Base-by-base conservation (phyloP, 2,329 filamentous ascomycete species). In the Fusarium subtropicale region DNA sequence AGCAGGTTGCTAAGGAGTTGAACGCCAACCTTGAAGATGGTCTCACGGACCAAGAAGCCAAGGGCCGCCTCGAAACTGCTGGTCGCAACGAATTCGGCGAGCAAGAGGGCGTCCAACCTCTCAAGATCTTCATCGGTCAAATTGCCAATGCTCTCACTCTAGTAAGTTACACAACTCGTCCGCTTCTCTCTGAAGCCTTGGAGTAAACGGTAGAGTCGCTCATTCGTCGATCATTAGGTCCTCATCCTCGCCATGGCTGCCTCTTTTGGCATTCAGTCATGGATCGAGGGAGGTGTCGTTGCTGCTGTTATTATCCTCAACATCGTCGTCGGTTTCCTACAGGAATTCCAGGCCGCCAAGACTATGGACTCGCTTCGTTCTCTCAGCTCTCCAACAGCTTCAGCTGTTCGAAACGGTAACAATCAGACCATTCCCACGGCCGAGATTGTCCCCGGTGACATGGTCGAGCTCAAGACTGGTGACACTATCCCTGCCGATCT, bases 101-200 rank as follows among this genome's bases (percentile, higher is more conserved):
- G 47, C 84, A 81, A 9, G 81, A 85, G 55, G 86, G 86, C 11
- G 89, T 92, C 24, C 86, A 86, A 57, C 84, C 87, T 30, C 70
- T 85, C 57, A 90, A 90, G 74, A 91, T 92, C 64, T 79, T 92
- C 24, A 80, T 91, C 50, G 83, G 85, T 33, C 90, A 92, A 74
- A 81, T 92, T 55, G 88, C 88, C 62, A 92, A 92, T 77, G 89
- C 89, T 16, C 87, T 92, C 86, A 91, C 87, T 69, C 77, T 92
- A 77, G 90, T 90, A 74, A 74, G 76, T 68, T 54, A 24, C 26
- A 22, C 20, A 38, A 52, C 48, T 20, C 28, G 22, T 36, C 18
- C 34, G 52, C 56, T 46, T 57, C 54, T 44, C 48, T 20, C 7
- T 5, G 46, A 51, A 36, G 50, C 54, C 50, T 55, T 47, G 24